phyloP scores from a whole-genome alignment of 768 basidiomycete genomes.

The Tephrocybe sp. region DNA sequence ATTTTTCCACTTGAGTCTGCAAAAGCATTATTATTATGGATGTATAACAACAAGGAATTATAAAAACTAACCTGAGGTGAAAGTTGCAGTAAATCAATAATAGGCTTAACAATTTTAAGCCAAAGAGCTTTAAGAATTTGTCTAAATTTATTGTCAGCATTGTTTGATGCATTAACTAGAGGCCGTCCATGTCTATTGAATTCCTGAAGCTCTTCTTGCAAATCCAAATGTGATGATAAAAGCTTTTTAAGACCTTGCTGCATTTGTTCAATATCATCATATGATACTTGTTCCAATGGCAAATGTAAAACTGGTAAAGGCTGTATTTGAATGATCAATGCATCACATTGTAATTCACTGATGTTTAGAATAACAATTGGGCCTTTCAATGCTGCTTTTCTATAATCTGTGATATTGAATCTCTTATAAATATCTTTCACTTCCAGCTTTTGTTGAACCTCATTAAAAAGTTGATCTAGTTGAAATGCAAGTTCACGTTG shows the following conservation, averaged over 20 bases:
- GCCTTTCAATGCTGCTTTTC: neutral
- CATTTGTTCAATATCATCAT: neutral
- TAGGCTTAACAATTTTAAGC: constrained; percentile 2
- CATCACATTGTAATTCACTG: constrained; percentile 6
- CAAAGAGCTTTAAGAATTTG: constrained; percentile 4
- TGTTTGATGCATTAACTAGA: neutral
- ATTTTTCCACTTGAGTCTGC: neutral
- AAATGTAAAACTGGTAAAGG: neutral
- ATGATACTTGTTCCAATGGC: neutral
- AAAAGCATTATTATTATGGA: too few relatives aligned
- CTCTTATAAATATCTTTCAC: neutral
- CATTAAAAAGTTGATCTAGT: neutral
- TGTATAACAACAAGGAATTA: too few relatives aligned
- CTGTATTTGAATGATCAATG: constrained; percentile 13
- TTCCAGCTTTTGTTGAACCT: neutral
- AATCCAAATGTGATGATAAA: neutral
- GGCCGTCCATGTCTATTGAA: neutral
- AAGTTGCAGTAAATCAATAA: constrained; percentile 3
- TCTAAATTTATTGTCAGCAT: neutral
- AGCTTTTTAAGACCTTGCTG: neutral
- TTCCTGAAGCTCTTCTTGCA: neutral
- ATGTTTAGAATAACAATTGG: constrained; percentile 2
- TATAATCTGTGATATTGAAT: neutral
- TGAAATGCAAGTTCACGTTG: neutral
- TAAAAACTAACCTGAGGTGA: neutral